Base-by-base conservation (phyloP, 2,329 filamentous ascomycete genomes). In the Pyricularia grisea region DNA sequence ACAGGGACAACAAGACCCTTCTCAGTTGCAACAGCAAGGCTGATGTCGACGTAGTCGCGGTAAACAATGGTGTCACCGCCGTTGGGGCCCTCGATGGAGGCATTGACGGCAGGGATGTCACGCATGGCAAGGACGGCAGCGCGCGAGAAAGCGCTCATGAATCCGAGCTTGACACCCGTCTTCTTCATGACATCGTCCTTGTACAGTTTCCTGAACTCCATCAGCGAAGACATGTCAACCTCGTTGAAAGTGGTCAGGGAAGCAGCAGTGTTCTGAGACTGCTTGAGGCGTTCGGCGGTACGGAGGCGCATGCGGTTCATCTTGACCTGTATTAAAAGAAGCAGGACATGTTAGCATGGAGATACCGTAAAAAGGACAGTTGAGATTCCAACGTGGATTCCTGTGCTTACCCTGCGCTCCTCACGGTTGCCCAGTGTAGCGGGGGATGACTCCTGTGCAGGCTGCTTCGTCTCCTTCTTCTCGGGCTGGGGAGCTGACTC, bases 301-400 rank as follows among this genome's bases (percentile, higher is more conserved):
- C 95, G 90, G 71, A 98, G 88, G 73, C 95, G 93, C 95, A 99
- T 99, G 73, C 95, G 93, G 85, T 98, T 98, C 95, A 99, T 99
- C 87, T 99, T 99, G 76, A 98, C 93, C 92, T 95, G 75, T 63
- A 71, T 25, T 68, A 61, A 61, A 25, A 42, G 36, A 27, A 50
- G 42, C 23, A 67, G 11, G 31, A 25, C 9, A 20, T 50, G 65
- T 36, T 27, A 42, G 65, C 25, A n/a, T 25, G 17, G 11, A 17
- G 10, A 12, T 30, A 55, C n/a, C 10, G 14, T 33, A 3, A n/a
- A 27, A 20, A 66, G 7, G 27, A 58, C 25, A n/a, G 14, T 3
- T 30, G 23, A n/a, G 27, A n/a, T 23, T 65, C 25, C 17, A n/a
- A 7, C 63, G 10, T 5, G 11, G 1, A 10, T 14, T 58, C 20